Evolutionary conservation across 441 rosid genomes (phyloP).

Genomic region (Dalechampia spathulata): DNA sequence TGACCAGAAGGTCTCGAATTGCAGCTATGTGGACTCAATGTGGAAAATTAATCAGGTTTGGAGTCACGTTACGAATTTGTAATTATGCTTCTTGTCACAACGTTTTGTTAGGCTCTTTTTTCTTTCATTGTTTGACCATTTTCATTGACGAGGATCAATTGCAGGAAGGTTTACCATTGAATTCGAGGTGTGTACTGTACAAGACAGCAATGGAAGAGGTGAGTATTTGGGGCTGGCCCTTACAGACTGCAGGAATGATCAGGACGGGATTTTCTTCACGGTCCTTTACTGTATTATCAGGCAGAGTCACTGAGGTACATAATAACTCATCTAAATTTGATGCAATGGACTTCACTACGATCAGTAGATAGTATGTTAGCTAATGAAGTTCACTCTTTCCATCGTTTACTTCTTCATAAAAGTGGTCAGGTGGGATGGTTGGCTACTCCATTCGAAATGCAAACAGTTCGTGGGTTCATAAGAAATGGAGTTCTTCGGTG

Average conservation of each 20-base stretch:
- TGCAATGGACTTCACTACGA: neutral
- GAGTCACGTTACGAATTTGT: neutral
- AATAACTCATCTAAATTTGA: neutral
- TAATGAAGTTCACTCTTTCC: neutral
- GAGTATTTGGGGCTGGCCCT: conserved; percentile 94
- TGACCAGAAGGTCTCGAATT: conserved; percentile 35
- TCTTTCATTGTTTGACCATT: neutral
- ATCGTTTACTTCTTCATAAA: conserved; percentile 6
- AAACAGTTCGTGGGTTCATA: conserved; percentile 46
- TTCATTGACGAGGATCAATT: conserved; percentile 2
- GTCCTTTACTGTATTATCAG: conserved; percentile 53
- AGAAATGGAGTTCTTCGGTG: conserved; percentile 47
- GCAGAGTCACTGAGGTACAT: conserved; percentile 70
- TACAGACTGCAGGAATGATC: conserved; percentile 73
- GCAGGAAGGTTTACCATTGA: conserved; percentile 51
- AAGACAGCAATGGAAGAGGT: conserved; percentile 73
- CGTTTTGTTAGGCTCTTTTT: neutral
- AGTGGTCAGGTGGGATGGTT: conserved; percentile 67
- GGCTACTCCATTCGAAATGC: conserved; percentile 36
- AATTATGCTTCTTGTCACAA: neutral
- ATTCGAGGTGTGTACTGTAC: conserved; percentile 56
- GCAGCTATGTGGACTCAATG: conserved; percentile 39
- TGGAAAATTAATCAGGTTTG: conserved; percentile 72
- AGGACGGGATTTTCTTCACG: conserved; percentile 47
- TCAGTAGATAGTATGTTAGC: neutral